phyloP scores from a whole-genome alignment of 176 grass and related monocot genomes.

The Musa itinerans region DNA sequence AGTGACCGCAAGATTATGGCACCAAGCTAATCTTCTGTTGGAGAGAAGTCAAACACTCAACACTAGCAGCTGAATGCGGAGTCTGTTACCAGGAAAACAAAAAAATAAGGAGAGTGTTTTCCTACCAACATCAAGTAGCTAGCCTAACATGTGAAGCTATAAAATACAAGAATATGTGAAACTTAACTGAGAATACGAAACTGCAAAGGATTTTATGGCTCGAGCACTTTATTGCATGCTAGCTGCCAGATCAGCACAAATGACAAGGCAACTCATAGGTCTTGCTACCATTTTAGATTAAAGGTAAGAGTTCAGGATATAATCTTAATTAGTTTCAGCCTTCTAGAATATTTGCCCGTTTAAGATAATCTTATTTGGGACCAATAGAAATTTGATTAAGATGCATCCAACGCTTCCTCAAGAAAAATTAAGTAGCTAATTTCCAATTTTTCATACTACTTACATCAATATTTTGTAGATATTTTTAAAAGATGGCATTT shows the following conservation, averaged over 20 bases:
- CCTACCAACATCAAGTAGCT: not conserved
- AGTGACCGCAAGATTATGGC: constrained; percentile 13
- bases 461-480: not conserved
- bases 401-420: not conserved
- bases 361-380: not conserved
- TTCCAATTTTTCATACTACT: not conserved
- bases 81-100: not conserved
- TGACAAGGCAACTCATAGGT: not conserved
- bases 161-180: not conserved
- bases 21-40: constrained; percentile 24
- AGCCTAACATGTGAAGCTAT: not conserved
- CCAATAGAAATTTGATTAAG: not conserved
- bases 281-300: not conserved
- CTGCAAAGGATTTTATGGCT: not conserved
- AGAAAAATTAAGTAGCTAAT: not conserved
- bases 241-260: not conserved
- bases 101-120: not conserved
- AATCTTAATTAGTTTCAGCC: not conserved
- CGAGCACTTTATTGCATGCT: not conserved
- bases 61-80: not conserved
- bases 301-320: not conserved
- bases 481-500: too few relatives aligned
- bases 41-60: not conserved
- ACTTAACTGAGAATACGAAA: not conserved
- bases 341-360: not conserved